Base-by-base conservation (phyloP, 2,329 filamentous ascomycete genomes). In the Talaromyces albobiverticillius region DNA sequence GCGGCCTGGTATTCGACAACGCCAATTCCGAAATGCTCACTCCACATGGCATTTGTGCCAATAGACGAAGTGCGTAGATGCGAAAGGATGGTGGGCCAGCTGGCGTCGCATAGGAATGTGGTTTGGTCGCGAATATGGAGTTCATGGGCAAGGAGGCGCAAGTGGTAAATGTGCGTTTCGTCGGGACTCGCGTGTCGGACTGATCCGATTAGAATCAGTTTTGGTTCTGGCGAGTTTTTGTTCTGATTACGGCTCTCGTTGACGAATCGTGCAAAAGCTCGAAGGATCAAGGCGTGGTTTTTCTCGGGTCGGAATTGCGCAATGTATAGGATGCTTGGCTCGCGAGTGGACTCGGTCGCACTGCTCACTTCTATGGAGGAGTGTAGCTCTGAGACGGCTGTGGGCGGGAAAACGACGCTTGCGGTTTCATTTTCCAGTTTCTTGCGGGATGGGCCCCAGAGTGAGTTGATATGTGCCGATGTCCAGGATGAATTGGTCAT, bases 401-500 rank as follows among this genome's bases (percentile, higher is more conserved):
- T 93, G 0, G 94, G 94, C 0, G 94, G 94, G 68, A 95, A 97
- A 3, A 97, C 85, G 22, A 94, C 88, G 4, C 83, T 81, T 65
- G 68, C 64, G 66, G 77, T 51, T 66, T 65, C 57, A 74, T 73
- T 56, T 79, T 78, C 64, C 75, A 76, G 51, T 51, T 62, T 56
- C 53, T 68, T 67, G 29, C 71, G 71, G 9, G 63, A 59, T 3
- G 77, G 80, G 0, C 85, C 86, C 93, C 93, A 97, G 7, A 97
- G 79, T 7, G 82, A 80, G 59, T 85, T 82, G 60, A 97, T 87
- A 66, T 97, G 91, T 1, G 75, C 81, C 61, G 94, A 88, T 0
- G 94, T 99, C 94, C 94, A 99, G 55, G 83, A 89, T 4, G 90
- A 96, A 72, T 99, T 99, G 55, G 94, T 96, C 90, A 97, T 96